phyloP scores from a whole-genome alignment of 164 flowering plant genomes.

The Chimonanthus salicifolius region DNA sequence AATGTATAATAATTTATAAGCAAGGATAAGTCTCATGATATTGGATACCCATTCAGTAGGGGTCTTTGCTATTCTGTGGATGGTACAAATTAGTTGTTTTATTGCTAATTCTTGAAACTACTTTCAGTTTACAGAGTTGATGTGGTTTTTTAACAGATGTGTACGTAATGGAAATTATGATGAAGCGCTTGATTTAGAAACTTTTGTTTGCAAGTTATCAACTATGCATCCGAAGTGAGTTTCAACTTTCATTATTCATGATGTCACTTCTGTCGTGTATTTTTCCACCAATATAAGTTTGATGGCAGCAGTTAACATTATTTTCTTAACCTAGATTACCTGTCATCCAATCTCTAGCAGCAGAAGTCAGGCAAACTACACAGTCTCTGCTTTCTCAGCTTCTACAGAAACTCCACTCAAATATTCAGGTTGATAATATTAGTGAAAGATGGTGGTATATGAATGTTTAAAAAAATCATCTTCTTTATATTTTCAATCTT shows the following conservation, averaged over 20 bases:
- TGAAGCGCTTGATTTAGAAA: constrained; percentile 96
- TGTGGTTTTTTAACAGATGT: constrained; percentile 51
- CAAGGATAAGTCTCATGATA: background rate
- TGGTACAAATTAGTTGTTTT: background rate
- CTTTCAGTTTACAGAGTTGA: background rate
- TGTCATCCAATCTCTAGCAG: constrained; percentile 83
- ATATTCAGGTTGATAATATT: constrained; percentile 63
- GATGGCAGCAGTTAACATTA: background rate
- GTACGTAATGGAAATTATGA: constrained; percentile 96
- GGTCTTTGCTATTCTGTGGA: background rate
- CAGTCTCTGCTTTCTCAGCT: constrained; percentile 96
- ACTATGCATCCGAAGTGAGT: constrained; percentile 95
- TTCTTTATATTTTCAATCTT: background rate
- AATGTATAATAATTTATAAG: too few species aligned
- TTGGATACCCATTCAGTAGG: background rate
- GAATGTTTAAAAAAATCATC: background rate
- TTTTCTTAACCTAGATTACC: constrained; percentile 49
- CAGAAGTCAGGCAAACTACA: constrained; percentile 86
- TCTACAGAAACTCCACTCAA: constrained; percentile 90
- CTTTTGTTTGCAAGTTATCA: constrained; percentile 80
- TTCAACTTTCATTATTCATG: background rate
- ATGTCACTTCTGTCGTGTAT: background rate
- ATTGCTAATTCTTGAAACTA: background rate
- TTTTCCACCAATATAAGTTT: constrained; percentile 5
- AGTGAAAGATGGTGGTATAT: background rate